Evolutionary conservation across 805 yeast species (phyloP), one percentile per base, ranked within the genome.

Genomic region (Yamadazyma tumulicola): DNA sequence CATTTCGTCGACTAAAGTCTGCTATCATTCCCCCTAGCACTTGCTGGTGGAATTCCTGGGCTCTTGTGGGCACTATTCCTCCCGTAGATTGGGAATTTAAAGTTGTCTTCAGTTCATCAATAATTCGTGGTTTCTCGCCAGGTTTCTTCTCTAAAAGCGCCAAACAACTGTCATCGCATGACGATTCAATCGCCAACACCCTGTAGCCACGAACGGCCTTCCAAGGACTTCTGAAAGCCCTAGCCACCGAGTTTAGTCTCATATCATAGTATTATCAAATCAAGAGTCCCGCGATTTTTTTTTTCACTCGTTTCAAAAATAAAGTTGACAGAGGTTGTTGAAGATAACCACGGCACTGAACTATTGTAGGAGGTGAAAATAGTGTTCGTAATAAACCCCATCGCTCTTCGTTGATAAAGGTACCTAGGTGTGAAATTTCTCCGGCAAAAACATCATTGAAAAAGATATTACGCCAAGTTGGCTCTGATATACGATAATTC

Each of bases 91-190:
- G 58, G 5, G 93, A 85, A 50, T 85, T 69, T 13, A 91, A 63
- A 0, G 96, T 86, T 3, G 55, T 52, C 45, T 81, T 84, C 18
- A 65, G 46, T 41, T 89, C 87, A 16, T 69, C 77, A 2, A 85
- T 34, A 1, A 82, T 57, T 0, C 45, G 57, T 0, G 85, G 79
- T 17, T 54, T 8, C 11, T 25, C 46, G 1, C 53, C 46, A 1
- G 47, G 42, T 1, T 49, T 46, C 34, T 88, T 64, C 25, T 81
- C 80, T 3, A 89, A 53, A 6, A 91, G 61, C 0, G 96, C 85
- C 2, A 88, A 91, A 47, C 97, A 88, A 0, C 96, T 75, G 57
- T 93, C 98, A 57, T 93, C 98, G 54, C 98, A 93, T 0, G 96
- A 86, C 0, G 95, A 77, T 53, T 93, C 98, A 10, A 93, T 77